These are phyloP conservation scores for Pleurotus platypus DNA, from an alignment of 768 basidiomycete genomes.

Conservation along the genomic window DNA sequence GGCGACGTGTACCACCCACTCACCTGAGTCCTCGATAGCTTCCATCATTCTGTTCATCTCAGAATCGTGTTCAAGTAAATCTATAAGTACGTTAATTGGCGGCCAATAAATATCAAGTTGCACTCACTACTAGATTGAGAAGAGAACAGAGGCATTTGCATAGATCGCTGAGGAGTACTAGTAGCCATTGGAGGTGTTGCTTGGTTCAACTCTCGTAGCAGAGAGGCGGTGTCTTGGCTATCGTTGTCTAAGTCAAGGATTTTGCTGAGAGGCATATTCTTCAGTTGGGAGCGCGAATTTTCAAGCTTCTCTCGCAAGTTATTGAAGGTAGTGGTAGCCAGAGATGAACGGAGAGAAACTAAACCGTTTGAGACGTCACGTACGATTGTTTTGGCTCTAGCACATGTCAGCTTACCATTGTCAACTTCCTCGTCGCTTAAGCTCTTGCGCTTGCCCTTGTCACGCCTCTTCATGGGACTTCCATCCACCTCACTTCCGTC, in stretches of 20 bases:
- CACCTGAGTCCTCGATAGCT: constrained; percentile 37
- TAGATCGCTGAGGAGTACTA: constrained; percentile 53
- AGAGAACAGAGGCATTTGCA: constrained; percentile 53
- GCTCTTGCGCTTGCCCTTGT: constrained; percentile 53
- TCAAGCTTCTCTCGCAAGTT: constrained; percentile 42
- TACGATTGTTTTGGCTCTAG: background rate
- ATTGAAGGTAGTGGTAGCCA: too few relatives aligned
- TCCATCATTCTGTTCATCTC: constrained; percentile 68
- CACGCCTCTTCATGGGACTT: constrained; percentile 40
- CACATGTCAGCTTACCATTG: constrained; percentile 43
- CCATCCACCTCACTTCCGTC: constrained; percentile 58
- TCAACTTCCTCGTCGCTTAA: constrained; percentile 69
- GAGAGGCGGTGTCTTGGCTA: constrained; percentile 34
- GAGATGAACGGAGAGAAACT: too few relatives aligned
- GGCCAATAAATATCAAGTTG: constrained; percentile 11
- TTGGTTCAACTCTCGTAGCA: constrained; percentile 34
- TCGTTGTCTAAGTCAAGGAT: constrained; percentile 15
- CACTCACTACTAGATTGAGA: constrained; percentile 52
- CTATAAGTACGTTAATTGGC: constrained; percentile 10
- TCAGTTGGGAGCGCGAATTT: constrained; percentile 31
- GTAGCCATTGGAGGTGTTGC: constrained; percentile 27
- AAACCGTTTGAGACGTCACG: too few relatives aligned
- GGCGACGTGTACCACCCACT: constrained; percentile 17
- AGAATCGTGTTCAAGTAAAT: constrained; percentile 28
- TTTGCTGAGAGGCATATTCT: constrained; percentile 25